These are phyloP conservation scores for Thalia dealbata DNA, from an alignment of 176 grass and related monocot genomes.

Conservation along the genomic window DNA sequence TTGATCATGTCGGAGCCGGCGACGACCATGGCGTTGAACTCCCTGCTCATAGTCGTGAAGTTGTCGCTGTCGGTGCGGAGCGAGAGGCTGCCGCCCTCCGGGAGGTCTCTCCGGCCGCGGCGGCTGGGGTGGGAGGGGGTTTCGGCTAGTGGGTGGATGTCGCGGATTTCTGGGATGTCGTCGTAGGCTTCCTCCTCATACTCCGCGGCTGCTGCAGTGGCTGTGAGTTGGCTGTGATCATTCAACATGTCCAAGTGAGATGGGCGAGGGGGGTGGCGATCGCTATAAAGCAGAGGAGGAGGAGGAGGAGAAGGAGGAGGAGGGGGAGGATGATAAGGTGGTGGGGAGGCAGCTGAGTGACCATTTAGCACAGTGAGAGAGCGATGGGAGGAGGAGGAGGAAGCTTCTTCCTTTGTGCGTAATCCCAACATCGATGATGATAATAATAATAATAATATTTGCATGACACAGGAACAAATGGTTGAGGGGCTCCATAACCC, in stretches of 20 bases:
- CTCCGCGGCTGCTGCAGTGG: constrained; percentile 15
- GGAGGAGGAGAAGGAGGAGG: constrained; percentile 13
- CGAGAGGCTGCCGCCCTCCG: constrained; percentile 33
- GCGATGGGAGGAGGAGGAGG: background rate
- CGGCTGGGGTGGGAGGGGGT: constrained; percentile 13
- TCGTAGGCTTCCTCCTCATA: constrained; percentile 15
- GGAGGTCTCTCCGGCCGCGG: constrained; percentile 27
- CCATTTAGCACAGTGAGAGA: background rate
- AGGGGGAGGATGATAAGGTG: constrained; percentile 1
- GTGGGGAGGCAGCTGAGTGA: constrained; percentile 2
- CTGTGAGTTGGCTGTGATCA: constrained; percentile 19
- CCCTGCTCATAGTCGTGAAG: constrained; percentile 48
- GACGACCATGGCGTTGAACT: constrained; percentile 66
- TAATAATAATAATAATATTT: no score
- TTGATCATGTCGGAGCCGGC: constrained; percentile 24
- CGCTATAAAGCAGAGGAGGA: background rate
- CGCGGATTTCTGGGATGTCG: constrained; percentile 35
- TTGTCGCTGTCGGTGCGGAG: constrained; percentile 26
- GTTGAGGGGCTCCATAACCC: background rate
- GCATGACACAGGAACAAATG: background rate
- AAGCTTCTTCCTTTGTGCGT: background rate
- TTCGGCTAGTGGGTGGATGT: constrained; percentile 40
- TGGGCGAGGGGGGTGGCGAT: constrained; percentile 1
- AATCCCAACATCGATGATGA: no score
- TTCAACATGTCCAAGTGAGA: constrained; percentile 30